Conservation (phyloP, 257 asterid genomes). For the Nicotiana tomentosiformis region DNA sequence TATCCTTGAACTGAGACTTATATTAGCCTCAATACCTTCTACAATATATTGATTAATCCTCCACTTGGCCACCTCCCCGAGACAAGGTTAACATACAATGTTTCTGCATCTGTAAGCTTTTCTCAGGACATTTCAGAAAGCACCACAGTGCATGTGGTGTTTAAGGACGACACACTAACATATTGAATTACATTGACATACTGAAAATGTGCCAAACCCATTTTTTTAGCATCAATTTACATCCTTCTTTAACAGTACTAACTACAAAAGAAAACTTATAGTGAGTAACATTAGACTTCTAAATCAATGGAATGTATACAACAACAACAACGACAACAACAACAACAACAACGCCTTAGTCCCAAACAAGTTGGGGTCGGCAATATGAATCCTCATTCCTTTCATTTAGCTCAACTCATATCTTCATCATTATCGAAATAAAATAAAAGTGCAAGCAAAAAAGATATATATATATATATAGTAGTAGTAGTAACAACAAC, state of each 20-base stretch:
- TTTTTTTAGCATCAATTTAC: not conserved
- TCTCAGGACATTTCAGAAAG: not conserved
- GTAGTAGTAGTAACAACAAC: too few species aligned
- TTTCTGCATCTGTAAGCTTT: not conserved
- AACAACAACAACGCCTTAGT: too few species aligned
- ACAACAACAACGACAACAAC: too few species aligned
- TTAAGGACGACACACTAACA: not conserved
- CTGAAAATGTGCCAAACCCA: not conserved
- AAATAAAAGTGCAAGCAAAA: too few species aligned
- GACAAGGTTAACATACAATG: not conserved
- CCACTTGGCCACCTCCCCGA: not conserved
- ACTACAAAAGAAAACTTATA: not conserved
- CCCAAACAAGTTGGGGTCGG: too few species aligned
- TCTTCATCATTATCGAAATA: too few species aligned
- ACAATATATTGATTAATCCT: slow-evolving; percentile 4
- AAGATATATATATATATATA: too few species aligned
- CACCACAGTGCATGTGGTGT: not conserved
- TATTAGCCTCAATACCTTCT: not conserved
- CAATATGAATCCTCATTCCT: too few species aligned
- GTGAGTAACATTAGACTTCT: not conserved
- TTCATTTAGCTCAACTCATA: too few species aligned
- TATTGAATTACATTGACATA: not conserved
- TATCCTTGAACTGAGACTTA: not conserved
- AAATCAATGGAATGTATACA: not conserved
- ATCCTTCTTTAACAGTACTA: not conserved